phyloP scores from a whole-genome alignment of 805 yeast genomes.

The Scheffersomyces stipitis region DNA sequence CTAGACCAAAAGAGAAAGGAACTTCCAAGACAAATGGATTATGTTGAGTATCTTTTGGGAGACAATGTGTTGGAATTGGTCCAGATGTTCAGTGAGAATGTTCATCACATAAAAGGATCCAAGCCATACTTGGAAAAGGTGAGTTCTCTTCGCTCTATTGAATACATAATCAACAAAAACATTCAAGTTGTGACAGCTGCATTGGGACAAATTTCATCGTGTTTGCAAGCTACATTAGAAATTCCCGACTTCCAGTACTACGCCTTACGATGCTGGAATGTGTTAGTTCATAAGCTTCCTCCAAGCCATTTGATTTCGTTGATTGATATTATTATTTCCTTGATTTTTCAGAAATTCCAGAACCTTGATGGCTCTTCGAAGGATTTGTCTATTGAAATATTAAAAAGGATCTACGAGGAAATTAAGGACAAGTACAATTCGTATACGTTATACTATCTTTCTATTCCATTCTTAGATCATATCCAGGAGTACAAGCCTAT shows the following conservation, averaged over 20 bases:
- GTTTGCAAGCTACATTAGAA: constrained; percentile 77
- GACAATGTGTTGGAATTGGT: constrained; percentile 63
- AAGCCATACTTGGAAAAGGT: constrained; percentile 72
- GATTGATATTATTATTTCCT: constrained; percentile 71
- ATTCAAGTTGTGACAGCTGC: constrained; percentile 56
- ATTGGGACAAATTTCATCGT: constrained; percentile 81
- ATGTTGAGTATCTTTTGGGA: constrained; percentile 23
- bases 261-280: constrained; percentile 68
- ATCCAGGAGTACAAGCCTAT: constrained; percentile 20
- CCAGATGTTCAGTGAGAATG: constrained; percentile 74
- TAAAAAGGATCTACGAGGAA: constrained; percentile 36
- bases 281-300: constrained; percentile 56
- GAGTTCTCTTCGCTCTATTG: constrained; percentile 70
- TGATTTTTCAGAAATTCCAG: constrained; percentile 68
- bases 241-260: constrained; percentile 56
- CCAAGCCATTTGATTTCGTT: constrained; percentile 61
- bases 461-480: constrained; percentile 42
- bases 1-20: constrained; percentile 14
- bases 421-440: constrained; percentile 34
- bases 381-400: constrained; percentile 49
- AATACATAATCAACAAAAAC: constrained; percentile 57
- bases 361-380: constrained; percentile 50
- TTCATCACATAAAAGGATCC: constrained; percentile 70
- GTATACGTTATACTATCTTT: constrained; percentile 53
- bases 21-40: constrained; percentile 16